A percentile compares a stretch with the other conserved stretches of the same genome.
Evolutionary conservation across 331 rosid species (phyloP).

Genomic region (Spiraea crenata): DNA sequence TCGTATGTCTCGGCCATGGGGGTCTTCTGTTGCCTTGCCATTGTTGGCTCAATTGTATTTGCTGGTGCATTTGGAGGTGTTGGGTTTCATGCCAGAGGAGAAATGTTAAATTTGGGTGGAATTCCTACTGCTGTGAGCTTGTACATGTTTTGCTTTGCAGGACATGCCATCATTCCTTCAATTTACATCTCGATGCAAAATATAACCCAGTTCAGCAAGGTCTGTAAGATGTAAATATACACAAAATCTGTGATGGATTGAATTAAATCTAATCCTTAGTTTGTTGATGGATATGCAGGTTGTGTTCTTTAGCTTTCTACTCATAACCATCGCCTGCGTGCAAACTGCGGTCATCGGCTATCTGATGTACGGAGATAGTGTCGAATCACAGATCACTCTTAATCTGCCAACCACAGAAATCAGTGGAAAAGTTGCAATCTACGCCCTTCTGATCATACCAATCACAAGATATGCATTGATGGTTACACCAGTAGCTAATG

Average conservation of each 20-base stretch:
- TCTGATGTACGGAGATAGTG: constrained; percentile 14
- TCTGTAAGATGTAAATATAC: not conserved
- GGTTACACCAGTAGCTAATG: constrained; percentile 11
- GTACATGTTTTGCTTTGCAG: constrained; percentile 17
- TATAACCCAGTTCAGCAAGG: constrained; percentile 9
- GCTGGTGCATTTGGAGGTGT: constrained; percentile 17
- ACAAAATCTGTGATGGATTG: too few relatives aligned
- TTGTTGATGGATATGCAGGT: not conserved
- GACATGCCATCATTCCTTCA: constrained; percentile 15
- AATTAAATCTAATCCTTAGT: too few relatives aligned
- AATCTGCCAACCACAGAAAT: constrained; percentile 13
- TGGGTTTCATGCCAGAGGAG: constrained; percentile 9
- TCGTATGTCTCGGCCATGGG: constrained; percentile 11
- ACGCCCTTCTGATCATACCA: constrained; percentile 11
- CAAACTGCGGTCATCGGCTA: not conserved
- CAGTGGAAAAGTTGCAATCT: constrained; percentile 13
- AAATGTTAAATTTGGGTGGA: not conserved
- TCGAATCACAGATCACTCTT: constrained; percentile 13
- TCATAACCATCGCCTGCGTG: constrained; percentile 7
- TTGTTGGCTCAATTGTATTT: not conserved
- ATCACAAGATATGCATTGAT: constrained; percentile 7
- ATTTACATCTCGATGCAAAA: constrained; percentile 8
- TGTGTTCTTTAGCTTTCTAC: constrained; percentile 1
- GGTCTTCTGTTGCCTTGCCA: not conserved
- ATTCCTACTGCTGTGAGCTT: constrained; percentile 15